These are phyloP conservation scores for Neurospora hispaniola DNA, from an alignment of 495 filamentous ascomycete genomes.

Conservation along the genomic window DNA sequence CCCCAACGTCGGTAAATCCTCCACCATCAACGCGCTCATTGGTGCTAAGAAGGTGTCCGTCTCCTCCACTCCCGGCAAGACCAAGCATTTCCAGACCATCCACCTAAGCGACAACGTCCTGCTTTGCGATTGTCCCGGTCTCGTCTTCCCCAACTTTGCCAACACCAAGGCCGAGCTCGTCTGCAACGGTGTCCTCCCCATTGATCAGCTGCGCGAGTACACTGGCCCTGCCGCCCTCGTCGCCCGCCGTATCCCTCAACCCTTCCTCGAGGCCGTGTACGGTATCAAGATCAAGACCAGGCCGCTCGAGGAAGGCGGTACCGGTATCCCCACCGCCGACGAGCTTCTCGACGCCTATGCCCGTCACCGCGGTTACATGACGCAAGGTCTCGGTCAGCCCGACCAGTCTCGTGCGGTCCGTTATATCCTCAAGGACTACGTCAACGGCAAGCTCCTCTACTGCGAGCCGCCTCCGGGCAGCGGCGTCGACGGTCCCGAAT, in stretches of 20 bases:
- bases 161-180: conserved; percentile 95
- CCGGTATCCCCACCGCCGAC: conserved; percentile 75
- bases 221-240: conserved; percentile 81
- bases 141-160: conserved; percentile 97
- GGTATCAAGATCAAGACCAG: conserved; percentile 78
- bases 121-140: conserved; percentile 95
- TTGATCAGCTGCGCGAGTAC: conserved; percentile 93
- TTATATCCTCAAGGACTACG: conserved; percentile 91
- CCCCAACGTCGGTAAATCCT: conserved; percentile 98
- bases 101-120: conserved; percentile 81
- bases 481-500: conserved; percentile 60
- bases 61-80: conserved; percentile 94
- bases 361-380: conserved; percentile 77
- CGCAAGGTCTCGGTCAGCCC: conserved; percentile 75
- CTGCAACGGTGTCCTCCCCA: conserved; percentile 88
- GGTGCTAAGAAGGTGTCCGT: conserved; percentile 98
- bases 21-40: conserved; percentile 95
- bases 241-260: conserved; percentile 80
- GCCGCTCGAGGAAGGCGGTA: conserved; percentile 87
- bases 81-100: conserved; percentile 99
- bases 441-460: conserved; percentile 89
- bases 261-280: conserved; percentile 84
- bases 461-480: conserved; percentile 69
- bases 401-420: conserved; percentile 89
- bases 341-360: conserved; percentile 85